phyloP scores from a whole-genome alignment of 257 asterid species.

The Capsicum baccatum region DNA sequence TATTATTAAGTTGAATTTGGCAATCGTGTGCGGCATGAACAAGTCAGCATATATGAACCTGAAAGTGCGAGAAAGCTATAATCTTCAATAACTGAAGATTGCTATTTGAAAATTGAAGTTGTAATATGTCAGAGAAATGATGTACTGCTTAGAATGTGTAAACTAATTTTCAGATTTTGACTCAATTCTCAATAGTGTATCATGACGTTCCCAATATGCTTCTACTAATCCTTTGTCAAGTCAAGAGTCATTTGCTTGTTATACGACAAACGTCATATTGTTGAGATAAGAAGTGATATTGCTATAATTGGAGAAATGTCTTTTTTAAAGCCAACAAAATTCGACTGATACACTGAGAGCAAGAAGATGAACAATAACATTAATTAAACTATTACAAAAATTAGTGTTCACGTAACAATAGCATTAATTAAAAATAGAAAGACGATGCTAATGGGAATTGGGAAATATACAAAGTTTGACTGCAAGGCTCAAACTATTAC shows the following conservation, averaged over 20 bases:
- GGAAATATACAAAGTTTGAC: not conserved
- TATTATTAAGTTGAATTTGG: no score
- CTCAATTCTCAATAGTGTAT: not conserved
- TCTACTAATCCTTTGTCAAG: not conserved
- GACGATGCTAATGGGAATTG: not conserved
- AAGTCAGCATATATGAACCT: no score
- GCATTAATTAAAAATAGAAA: not conserved
- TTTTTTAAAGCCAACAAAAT: not conserved
- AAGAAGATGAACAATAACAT: not conserved
- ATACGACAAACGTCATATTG: not conserved
- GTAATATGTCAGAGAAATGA: no score
- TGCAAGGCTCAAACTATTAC: not conserved
- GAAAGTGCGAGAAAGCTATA: no score
- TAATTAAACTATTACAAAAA: not conserved
- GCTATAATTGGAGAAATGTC: slow-evolving; percentile 1
- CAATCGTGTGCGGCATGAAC: no score
- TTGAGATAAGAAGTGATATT: not conserved
- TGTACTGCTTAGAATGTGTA: no score
- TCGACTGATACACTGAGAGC: not conserved
- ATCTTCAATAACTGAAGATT: no score
- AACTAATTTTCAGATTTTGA: no score
- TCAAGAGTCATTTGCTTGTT: not conserved
- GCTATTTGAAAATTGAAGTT: not conserved
- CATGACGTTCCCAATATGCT: not conserved
- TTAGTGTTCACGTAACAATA: not conserved